A percentile compares a stretch with the other conserved stretches of the same genome.
Conservation (phyloP, 2,329 filamentous ascomycete species). For the Fusarium chlamydosporum region DNA sequence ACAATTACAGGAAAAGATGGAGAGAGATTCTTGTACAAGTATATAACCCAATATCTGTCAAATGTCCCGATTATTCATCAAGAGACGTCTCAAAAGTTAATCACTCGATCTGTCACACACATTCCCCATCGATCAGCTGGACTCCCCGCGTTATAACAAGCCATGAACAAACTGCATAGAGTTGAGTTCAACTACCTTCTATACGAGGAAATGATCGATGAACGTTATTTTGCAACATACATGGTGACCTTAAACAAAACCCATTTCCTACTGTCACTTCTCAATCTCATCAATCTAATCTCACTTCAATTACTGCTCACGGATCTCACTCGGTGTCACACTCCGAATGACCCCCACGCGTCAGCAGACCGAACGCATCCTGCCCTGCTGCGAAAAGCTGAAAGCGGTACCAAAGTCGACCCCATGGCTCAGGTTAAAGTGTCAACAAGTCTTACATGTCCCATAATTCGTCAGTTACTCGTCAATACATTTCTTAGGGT, state of each 20-base stretch:
- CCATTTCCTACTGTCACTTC: neutral
- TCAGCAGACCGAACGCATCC: conserved; percentile 1
- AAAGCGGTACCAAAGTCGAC: neutral
- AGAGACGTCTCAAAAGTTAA: neutral
- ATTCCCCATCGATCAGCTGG: neutral
- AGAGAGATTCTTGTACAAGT: fast-evolving
- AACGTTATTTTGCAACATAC: neutral
- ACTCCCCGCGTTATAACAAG: conserved; percentile 4
- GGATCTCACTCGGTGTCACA: neutral
- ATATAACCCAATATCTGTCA: fast-evolving
- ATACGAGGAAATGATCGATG: neutral
- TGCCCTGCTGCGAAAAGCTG: neutral
- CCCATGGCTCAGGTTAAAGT: neutral
- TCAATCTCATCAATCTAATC: neutral
- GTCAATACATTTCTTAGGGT: too few species aligned
- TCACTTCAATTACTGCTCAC: too few species aligned
- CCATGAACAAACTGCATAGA: neutral
- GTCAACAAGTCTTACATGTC: too few species aligned
- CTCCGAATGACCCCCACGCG: conserved; percentile 4
- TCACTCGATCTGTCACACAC: neutral
- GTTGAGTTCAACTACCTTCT: neutral
- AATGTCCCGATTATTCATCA: neutral
- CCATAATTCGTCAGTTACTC: neutral
- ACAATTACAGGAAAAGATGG: too few species aligned
- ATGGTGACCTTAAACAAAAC: neutral